Evolutionary conservation across 176 grass and related monocot genomes (phyloP).

Genomic region (Bolboschoenus planiculmis): DNA sequence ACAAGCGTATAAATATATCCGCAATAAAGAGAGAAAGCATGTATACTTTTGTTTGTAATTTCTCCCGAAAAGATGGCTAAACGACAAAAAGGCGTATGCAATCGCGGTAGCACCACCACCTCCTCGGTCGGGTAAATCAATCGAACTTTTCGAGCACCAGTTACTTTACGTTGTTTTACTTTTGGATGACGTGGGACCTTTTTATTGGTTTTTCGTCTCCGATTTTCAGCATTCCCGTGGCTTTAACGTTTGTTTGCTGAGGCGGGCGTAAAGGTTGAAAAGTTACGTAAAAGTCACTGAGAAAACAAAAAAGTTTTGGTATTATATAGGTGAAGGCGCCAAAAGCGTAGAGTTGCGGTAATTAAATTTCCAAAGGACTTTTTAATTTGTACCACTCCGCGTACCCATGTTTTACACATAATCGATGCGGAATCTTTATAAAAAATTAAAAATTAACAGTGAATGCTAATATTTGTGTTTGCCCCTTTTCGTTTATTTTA

Average conservation of each 20-base stretch:
- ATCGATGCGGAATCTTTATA: not conserved
- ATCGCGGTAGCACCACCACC: not conserved
- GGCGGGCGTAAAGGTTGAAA: not conserved
- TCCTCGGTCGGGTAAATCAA: not conserved
- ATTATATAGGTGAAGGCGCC: conserved; percentile 6
- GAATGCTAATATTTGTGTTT: not conserved
- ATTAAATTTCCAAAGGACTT: not conserved
- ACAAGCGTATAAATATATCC: not conserved
- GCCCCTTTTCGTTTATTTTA: not conserved
- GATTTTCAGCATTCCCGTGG: not conserved
- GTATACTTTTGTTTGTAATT: conserved; percentile 7
- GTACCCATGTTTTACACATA: conserved; percentile 2
- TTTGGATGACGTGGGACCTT: not conserved
- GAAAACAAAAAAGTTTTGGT: not conserved
- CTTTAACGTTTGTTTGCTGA: not conserved
- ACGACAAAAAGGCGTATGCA: conserved; percentile 10
- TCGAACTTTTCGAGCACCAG: not conserved
- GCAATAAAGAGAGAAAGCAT: not conserved
- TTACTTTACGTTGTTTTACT: conserved; percentile 12
- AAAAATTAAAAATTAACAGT: not conserved
- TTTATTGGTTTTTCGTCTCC: not conserved
- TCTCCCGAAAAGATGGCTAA: conserved; percentile 20
- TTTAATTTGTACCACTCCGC: not conserved
- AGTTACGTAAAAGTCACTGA: not conserved
- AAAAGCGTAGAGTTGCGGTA: conserved; percentile 27